Conservation (phyloP, 495 filamentous ascomycete species). For the Aspergillus taichungensis region DNA sequence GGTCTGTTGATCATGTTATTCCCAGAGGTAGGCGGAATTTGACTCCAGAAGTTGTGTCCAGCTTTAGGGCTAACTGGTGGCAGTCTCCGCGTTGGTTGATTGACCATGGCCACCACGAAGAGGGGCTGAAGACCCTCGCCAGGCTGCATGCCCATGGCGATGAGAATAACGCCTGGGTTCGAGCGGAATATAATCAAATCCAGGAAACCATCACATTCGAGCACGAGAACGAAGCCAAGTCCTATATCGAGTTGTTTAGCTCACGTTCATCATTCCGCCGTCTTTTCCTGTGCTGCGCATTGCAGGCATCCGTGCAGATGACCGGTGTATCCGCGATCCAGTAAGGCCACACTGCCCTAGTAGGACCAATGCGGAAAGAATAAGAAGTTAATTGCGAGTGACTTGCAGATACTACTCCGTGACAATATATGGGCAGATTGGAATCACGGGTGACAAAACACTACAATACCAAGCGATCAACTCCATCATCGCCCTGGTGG, state of each 20-base stretch:
- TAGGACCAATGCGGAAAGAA: not conserved
- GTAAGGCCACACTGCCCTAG: constrained; percentile 12
- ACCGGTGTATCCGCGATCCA: constrained; percentile 67
- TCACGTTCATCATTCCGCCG: constrained; percentile 58
- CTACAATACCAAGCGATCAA: constrained; percentile 67
- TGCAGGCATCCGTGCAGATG: constrained; percentile 65
- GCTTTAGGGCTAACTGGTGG: not conserved
- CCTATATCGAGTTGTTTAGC: constrained; percentile 56
- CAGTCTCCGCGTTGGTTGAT: constrained; percentile 52
- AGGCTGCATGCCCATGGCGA: constrained; percentile 41
- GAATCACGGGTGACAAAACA: constrained; percentile 52
- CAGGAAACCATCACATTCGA: constrained; percentile 33
- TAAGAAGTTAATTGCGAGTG: not conserved
- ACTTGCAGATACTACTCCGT: constrained; percentile 52
- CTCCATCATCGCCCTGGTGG: constrained; percentile 56
- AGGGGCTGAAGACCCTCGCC: constrained; percentile 42
- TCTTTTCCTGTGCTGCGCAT: constrained; percentile 55
- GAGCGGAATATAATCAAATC: constrained; percentile 34
- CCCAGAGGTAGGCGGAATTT: constrained; percentile 35
- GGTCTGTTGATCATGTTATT: constrained; percentile 35
- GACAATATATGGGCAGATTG: constrained; percentile 58
- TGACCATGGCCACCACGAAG: constrained; percentile 35
- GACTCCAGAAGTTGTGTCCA: not conserved
- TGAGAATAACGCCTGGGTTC: constrained; percentile 35
- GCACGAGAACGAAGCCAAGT: constrained; percentile 59